A percentile compares a stretch with the other conserved stretches of the same genome.
phyloP scores from a whole-genome alignment of 345 rosid genomes.

The Hibiscus syriacus region DNA sequence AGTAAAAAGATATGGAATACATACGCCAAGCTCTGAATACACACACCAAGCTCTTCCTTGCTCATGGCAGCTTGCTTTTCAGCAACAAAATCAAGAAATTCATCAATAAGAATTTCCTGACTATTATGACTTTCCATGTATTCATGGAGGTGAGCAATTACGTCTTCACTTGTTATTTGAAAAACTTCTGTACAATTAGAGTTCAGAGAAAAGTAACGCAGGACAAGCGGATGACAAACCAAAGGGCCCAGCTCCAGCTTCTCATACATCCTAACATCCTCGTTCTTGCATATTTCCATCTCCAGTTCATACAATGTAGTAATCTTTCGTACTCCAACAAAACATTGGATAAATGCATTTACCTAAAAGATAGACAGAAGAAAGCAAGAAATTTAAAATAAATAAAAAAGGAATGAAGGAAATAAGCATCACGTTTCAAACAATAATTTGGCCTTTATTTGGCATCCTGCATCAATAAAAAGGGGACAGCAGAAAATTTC shows the following conservation, averaged over 20 bases:
- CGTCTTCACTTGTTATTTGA: conserved; percentile 57
- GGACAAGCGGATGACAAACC: conserved; percentile 54
- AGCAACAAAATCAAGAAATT: conserved; percentile 67
- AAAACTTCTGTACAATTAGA: conserved; percentile 33
- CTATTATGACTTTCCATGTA: conserved; percentile 29
- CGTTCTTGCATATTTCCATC: conserved; percentile 56
- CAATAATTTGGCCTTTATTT: neutral
- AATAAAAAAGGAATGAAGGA: neutral
- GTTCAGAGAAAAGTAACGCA: conserved; percentile 50
- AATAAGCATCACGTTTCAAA: neutral
- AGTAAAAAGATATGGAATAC: conserved; percentile 16
- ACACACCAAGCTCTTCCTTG: conserved; percentile 70
- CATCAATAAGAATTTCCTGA: conserved; percentile 36
- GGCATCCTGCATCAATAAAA: too few species aligned
- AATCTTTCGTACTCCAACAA: conserved; percentile 54
- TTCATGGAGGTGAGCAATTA: conserved; percentile 43
- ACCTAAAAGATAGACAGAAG: conserved; percentile 35
- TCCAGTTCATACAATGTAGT: conserved; percentile 75
- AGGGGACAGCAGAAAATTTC: too few species aligned
- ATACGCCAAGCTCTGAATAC: conserved; percentile 69
- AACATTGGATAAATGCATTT: conserved; percentile 86
- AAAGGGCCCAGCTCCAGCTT: conserved; percentile 74
- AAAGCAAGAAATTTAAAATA: neutral
- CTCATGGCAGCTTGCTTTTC: conserved; percentile 35
- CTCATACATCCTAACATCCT: conserved; percentile 56